Evolutionary conservation across 306 rosid genomes (phyloP), one percentile per base, ranked within the genome.

Genomic region (Senna tora): DNA sequence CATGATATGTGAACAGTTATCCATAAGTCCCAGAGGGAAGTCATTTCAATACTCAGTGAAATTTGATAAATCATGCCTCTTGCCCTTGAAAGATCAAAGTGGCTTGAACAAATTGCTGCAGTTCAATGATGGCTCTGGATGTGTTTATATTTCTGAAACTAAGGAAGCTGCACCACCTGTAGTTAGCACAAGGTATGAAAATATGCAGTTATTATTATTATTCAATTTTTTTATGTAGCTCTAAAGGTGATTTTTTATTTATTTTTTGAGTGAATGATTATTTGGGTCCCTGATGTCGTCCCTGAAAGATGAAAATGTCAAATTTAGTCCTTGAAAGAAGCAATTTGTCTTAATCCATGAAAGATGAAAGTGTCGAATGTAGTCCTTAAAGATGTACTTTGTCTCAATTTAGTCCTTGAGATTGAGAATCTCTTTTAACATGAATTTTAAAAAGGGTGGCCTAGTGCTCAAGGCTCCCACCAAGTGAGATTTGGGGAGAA

Each of bases 81-180:
- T 67, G 45, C 59, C 58, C 58, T 30, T 47, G n/a, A 67, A 67
- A 49, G 72, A 67, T 1, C 58, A 47, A 2, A n/a, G 34, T 67
- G 59, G 43, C 59, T 16, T 49, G 58, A 30, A 50, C 32, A 49
- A 47, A 10, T 67, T 67, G 14, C 33, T 67, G n/a, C n/a, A 67
- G 21, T 67, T 67, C 58, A 67, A 49, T 67, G 46, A 67, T 12
- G 42, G 28, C 9, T 9, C 22, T 45, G 71, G 71, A 25, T 66
- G 32, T 15, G 57, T 46, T 5, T 66, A 66, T 4, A 19, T 30
- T 7, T 4, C 30, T 14, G 43, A 45, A 66, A 14, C 43, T 9
- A 10, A 0, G 39, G 71, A 66, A 43, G 39, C 4, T 46, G 57
- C 57, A 30, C 32, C 33, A n/a, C 71, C 0, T 28, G 15, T 46